These are phyloP conservation scores for Tarenaya hassleriana DNA, from an alignment of 345 rosid species.

Conservation along the genomic window DNA sequence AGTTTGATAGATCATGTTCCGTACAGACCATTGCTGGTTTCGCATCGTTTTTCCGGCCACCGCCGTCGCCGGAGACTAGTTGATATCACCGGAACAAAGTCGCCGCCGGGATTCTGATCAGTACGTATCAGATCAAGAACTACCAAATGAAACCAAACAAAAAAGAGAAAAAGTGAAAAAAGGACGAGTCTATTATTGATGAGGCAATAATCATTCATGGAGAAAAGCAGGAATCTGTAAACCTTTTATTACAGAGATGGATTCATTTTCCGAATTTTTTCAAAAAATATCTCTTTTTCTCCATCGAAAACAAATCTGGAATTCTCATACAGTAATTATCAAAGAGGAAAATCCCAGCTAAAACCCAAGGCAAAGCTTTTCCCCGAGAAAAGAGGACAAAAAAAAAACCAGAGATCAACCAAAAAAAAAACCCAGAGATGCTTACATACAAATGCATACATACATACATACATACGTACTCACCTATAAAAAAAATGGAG, in stretches of 20 bases:
- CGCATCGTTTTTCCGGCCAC: constrained; percentile 87
- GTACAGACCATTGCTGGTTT: constrained; percentile 94
- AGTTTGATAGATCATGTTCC: constrained; percentile 66
- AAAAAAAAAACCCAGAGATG: no score
- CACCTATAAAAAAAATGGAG: no score
- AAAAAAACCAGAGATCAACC: no score
- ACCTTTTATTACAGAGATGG: constrained; percentile 12
- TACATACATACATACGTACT: no score
- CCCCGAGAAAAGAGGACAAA: no score
- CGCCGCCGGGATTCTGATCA: not conserved
- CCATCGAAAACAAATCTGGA: no score
- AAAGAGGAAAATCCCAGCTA: no score
- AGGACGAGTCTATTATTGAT: constrained; percentile 29
- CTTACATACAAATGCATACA: no score
- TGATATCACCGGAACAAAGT: constrained; percentile 4
- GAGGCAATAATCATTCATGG: constrained; percentile 28
- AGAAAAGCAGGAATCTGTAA: constrained; percentile 13
- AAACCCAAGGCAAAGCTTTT: no score
- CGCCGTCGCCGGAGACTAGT: constrained; percentile 27
- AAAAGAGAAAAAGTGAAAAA: constrained; percentile 9
- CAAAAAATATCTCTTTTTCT: constrained; percentile 15
- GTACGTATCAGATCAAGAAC: no score
- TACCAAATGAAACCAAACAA: not conserved
- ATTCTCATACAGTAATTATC: no score
- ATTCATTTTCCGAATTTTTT: constrained; percentile 27